Conservation (phyloP, 768 basidiomycete genomes). For the Phaffia tasmanica region DNA sequence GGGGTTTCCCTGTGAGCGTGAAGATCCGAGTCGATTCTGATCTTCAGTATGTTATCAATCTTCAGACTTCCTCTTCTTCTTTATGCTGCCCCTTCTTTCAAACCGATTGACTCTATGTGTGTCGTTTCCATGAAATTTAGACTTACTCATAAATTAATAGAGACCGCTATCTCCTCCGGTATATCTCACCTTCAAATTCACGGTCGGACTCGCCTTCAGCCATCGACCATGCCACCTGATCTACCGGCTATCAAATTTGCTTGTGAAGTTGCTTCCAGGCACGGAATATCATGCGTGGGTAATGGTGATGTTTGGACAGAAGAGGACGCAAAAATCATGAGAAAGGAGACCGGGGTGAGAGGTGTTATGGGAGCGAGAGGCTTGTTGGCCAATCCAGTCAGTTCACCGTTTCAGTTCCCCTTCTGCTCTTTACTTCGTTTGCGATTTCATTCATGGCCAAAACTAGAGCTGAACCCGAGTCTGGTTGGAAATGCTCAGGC, state of each 20-base stretch:
- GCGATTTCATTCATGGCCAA: conserved; percentile 24
- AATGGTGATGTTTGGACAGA: conserved; percentile 44
- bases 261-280: conserved; percentile 38
- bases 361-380: conserved; percentile 46
- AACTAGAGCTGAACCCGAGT: too few species aligned
- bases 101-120: conserved; percentile 39
- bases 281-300: conserved; percentile 40
- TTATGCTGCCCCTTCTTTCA: conserved; percentile 22
- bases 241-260: conserved; percentile 40
- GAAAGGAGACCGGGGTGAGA: conserved; percentile 38
- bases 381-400: conserved; percentile 42
- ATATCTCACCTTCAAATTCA: conserved; percentile 43
- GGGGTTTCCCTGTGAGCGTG: conserved; percentile 42
- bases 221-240: conserved; percentile 34
- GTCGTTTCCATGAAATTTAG: background rate
- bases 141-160: background rate
- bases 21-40: conserved; percentile 45
- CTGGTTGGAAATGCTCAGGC: too few species aligned
- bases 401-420: conserved; percentile 14
- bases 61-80: background rate
- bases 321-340: conserved; percentile 38
- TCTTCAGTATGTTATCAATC: conserved; percentile 28
- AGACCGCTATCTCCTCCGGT: conserved; percentile 38
- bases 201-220: conserved; percentile 44
- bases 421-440: background rate